A percentile compares a stretch with the other conserved stretches of the same genome.
These are phyloP conservation scores for Ophiocytium majus DNA, from an alignment of 352 stramenopile genomes.

Conservation along the genomic window DNA sequence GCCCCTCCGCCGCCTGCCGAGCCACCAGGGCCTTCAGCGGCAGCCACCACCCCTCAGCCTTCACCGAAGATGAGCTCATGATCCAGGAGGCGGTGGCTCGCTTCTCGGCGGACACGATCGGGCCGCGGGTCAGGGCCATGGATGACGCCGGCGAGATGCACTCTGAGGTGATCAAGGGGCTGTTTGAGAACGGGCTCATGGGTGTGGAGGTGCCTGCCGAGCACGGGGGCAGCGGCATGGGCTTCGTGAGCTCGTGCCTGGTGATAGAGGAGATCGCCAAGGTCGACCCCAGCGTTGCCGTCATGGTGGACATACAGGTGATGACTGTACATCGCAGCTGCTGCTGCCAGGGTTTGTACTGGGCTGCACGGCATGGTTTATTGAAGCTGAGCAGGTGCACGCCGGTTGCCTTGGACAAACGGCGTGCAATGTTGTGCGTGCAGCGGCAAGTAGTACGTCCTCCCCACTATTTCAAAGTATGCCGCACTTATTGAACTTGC, in stretches of 20 bases:
- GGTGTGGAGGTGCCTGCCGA: slow-evolving; percentile 88
- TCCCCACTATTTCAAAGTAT: too few relatives aligned
- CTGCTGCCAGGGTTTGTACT: too few relatives aligned
- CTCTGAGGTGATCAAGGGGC: slow-evolving; percentile 75
- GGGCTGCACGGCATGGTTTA: too few relatives aligned
- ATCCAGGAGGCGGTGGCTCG: slow-evolving; percentile 49
- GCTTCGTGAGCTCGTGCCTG: slow-evolving; percentile 88
- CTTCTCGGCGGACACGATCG: slow-evolving; percentile 77
- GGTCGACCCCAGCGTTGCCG: slow-evolving; percentile 86
- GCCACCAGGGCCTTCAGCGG: too few relatives aligned
- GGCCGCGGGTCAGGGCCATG: slow-evolving; percentile 83
- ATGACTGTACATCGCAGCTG: too few relatives aligned
- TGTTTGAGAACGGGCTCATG: slow-evolving; percentile 90
- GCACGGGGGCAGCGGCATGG: slow-evolving; percentile 74
- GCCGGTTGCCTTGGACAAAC: too few relatives aligned
- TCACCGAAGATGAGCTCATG: slow-evolving; percentile 55
- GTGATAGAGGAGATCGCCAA: slow-evolving; percentile 93
- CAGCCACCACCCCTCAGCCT: background rate
- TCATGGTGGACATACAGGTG: slow-evolving; percentile 92
- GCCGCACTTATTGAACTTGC: too few relatives aligned
- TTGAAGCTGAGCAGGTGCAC: too few relatives aligned
- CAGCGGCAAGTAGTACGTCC: too few relatives aligned
- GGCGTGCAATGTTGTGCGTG: too few relatives aligned
- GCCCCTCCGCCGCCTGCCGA: too few relatives aligned
- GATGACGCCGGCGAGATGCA: slow-evolving; percentile 82